Evolutionary conservation across 306 rosid species (phyloP).

Genomic region (Trifolium fragiferum): DNA sequence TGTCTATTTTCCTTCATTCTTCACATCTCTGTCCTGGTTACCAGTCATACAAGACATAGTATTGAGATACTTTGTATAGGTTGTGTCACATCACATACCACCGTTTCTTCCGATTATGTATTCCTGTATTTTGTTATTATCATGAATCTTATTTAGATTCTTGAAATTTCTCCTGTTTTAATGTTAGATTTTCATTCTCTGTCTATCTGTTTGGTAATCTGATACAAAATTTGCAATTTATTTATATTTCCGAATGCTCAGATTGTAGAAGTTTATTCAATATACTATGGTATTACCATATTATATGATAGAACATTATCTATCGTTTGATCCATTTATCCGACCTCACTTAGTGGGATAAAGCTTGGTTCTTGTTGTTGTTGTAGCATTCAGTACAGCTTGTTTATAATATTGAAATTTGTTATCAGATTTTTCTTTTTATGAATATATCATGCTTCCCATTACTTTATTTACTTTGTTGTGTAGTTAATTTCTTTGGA

Average conservation of each 20-base stretch:
- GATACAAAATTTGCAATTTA: not conserved
- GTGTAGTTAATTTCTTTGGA: no score
- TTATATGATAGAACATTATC: no score
- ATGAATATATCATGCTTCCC: not conserved
- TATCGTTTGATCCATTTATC: no score
- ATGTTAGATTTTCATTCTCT: not conserved
- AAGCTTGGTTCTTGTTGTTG: no score
- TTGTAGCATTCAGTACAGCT: not conserved
- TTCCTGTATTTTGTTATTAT: not conserved
- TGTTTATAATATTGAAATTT: not conserved
- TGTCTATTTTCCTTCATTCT: not conserved
- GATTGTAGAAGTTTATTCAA: slow-evolving; percentile 2
- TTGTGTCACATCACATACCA: not conserved
- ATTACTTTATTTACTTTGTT: not conserved
- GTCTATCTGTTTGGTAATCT: slow-evolving; percentile 6
- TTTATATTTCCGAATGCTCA: not conserved
- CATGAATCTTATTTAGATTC: slow-evolving; percentile 4
- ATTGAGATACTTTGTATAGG: not conserved
- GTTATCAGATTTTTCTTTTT: not conserved
- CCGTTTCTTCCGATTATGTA: not conserved
- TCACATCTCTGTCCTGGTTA: not conserved
- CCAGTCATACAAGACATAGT: not conserved
- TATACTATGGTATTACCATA: not conserved
- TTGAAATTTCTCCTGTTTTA: not conserved
- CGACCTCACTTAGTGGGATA: no score